phyloP scores from a whole-genome alignment of 306 rosid genomes.

The Medicago arabica region DNA sequence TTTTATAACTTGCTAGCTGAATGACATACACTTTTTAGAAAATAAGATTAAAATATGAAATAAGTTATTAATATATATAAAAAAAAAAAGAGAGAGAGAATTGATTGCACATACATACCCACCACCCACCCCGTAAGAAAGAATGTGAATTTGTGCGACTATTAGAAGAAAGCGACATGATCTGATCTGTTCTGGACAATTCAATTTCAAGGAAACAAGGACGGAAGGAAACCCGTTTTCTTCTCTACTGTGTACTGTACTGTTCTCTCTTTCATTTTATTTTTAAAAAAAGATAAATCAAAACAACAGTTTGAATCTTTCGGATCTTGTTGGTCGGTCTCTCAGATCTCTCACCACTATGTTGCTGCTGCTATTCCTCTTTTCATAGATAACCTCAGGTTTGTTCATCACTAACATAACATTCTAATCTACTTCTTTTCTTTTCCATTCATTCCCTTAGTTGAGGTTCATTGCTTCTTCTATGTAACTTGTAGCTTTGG shows the following conservation, averaged over 20 bases:
- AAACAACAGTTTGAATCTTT: constrained; percentile 47
- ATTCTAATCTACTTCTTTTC: background rate
- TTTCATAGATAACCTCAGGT: constrained; percentile 36
- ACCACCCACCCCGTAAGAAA: no score
- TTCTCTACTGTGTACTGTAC: no score
- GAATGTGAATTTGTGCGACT: background rate
- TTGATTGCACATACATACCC: background rate
- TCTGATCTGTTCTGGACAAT: constrained; percentile 46
- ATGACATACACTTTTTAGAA: no score
- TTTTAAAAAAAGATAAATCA: constrained; percentile 22
- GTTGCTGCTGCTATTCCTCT: background rate
- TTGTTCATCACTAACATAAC: background rate
- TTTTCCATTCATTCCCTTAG: background rate
- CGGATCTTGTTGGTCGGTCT: constrained; percentile 61
- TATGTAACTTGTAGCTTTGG: constrained; percentile 50
- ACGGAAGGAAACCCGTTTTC: background rate
- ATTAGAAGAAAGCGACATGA: constrained; percentile 26
- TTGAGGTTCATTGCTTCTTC: background rate
- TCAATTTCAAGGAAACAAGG: background rate
- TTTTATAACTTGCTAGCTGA: no score
- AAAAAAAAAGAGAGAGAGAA: no score
- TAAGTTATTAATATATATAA: no score
- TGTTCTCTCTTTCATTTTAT: background rate
- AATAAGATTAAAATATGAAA: no score
- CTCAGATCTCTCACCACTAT: constrained; percentile 54